Conservation (phyloP, 1,284 basidiomycete genomes). For the Ustilago shanxiensis region DNA sequence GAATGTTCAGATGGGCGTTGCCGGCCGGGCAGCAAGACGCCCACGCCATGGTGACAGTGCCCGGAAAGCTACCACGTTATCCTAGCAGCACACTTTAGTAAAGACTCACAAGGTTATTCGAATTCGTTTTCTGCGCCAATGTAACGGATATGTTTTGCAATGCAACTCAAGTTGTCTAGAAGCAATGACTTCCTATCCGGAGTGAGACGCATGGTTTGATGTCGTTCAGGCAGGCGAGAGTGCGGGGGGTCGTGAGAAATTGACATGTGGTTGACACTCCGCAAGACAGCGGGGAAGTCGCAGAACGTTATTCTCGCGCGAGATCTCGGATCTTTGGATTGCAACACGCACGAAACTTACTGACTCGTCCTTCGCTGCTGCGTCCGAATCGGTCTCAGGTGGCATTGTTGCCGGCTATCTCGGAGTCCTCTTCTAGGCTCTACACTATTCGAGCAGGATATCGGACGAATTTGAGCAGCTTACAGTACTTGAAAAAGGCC, state of each 20-base stretch:
- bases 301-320: background rate
- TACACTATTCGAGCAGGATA: background rate
- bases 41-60: background rate
- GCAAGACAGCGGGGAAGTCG: constrained; percentile 1
- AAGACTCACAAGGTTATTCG: background rate
- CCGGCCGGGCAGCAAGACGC: background rate
- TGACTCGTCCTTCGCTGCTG: background rate
- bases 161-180: background rate
- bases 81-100: background rate
- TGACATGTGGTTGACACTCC: background rate
- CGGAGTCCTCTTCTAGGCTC: background rate
- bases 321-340: background rate
- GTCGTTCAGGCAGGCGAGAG: background rate
- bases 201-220: no score
- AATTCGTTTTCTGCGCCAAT: background rate
- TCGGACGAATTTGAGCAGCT: background rate
- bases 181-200: no score
- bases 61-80: background rate
- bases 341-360: constrained; percentile 1
- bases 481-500: background rate
- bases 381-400: background rate
- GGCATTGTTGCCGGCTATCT: background rate
- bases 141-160: background rate
- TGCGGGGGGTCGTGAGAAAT: background rate
- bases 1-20: background rate